These are phyloP conservation scores for Epichloe gansuensis DNA, from an alignment of 2,329 filamentous ascomycete genomes.

Conservation along the genomic window DNA sequence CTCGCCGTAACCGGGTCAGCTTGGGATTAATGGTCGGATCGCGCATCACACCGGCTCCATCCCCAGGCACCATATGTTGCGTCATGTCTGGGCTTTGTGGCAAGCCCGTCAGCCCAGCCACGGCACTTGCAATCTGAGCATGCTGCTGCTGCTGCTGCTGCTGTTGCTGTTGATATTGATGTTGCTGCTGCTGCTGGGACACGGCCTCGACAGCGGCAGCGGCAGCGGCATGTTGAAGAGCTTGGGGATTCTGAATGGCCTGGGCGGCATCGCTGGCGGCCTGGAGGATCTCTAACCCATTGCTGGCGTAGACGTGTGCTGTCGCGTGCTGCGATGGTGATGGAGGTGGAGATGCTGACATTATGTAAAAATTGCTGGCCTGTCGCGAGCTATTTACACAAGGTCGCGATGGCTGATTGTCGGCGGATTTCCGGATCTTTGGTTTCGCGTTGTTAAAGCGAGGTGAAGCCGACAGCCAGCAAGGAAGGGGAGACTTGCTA, in stretches of 20 bases:
- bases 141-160: constrained; percentile 5
- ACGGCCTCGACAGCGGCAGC: constrained; percentile 24
- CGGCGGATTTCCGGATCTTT: constrained; percentile 29
- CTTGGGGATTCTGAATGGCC: constrained; percentile 25
- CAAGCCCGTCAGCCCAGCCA: background rate
- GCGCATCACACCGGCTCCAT: constrained; percentile 16
- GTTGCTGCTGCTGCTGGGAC: constrained; percentile 12
- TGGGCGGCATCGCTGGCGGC: constrained; percentile 33
- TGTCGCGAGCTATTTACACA: background rate
- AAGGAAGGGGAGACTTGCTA: background rate
- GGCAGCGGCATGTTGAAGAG: constrained; percentile 27
- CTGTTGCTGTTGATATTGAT: constrained; percentile 6
- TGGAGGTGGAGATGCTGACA: constrained; percentile 16
- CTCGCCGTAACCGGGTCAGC: constrained; percentile 43
- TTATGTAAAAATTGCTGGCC: constrained; percentile 3
- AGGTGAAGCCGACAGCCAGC: constrained; percentile 23
- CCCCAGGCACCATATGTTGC: constrained; percentile 6
- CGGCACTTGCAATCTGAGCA: background rate
- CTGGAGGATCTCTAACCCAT: constrained; percentile 33
- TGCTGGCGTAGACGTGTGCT: constrained; percentile 32
- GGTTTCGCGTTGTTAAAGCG: constrained; percentile 23
- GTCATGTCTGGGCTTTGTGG: background rate
- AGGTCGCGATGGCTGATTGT: constrained; percentile 29
- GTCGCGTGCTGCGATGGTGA: constrained; percentile 13
- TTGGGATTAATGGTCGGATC: constrained; percentile 35